Base-by-base conservation (phyloP, 2,329 filamentous ascomycete species). In the Ceratocystis huliohia region DNA sequence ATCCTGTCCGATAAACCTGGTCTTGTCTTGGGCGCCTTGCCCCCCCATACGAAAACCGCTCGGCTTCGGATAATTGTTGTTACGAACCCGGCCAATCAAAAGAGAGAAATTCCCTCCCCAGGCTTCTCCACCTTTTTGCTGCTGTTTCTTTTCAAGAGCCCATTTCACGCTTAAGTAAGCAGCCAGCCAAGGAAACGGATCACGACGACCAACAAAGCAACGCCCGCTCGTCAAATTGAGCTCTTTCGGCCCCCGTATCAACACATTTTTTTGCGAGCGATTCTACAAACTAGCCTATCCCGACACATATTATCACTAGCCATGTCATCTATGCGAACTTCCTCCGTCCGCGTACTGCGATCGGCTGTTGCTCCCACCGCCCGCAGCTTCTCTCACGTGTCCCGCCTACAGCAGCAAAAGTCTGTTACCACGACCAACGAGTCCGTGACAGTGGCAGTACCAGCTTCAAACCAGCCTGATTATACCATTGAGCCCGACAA, bases 401-500 rank as follows among this genome's bases (percentile, higher is more conserved):
- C 66, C 44, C 78, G 80, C 73, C 80, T 41, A 41, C 37, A 84
- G 74, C 80, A 80, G 53, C 73, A 79, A 84, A 73, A 82, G 82
- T 79, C 75, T 30, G 22, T 59, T 13, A 20, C 53, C 25, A 59
- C 28, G 25, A 72, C 75, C 68, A 74, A 73, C 69, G 74, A 74
- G 65, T 74, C 75, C 69, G 74, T 72, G 69, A 74, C 73, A 69
- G 76, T 74, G 69, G 74, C 73, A 69, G 76, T 74, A 67, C 71
- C 71, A 70, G 80, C 79, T 70, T 69, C 69, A 56, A 89, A 94
- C 75, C 82, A 88, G 72, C 91, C 90, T 69, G 88, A 96, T 74
- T 96, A 95, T 75, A 82, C 83, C 70, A 88, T 87, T 56, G 86
- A 86, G 63, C 82, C 89, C 72, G 93, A 97, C 77, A 92, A 91